phyloP scores from a whole-genome alignment of 176 grass and related monocot genomes.

The Oryza rufipogon region DNA sequence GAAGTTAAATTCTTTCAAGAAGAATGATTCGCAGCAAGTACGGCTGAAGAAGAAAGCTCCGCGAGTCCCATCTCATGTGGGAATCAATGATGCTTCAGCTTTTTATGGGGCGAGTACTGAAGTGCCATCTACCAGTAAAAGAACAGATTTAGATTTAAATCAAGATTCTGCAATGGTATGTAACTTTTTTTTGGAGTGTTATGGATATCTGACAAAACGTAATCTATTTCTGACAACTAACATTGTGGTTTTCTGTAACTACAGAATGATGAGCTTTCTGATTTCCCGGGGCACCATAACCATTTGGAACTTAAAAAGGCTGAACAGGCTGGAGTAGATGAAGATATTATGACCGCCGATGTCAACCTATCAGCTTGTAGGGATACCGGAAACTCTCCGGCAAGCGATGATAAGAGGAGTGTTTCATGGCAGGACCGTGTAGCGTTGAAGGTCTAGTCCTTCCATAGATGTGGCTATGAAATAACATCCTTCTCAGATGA shows the following conservation, averaged over 20 bases:
- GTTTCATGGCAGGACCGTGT: slow-evolving; percentile 71
- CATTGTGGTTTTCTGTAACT: background rate
- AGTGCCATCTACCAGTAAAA: slow-evolving; percentile 56
- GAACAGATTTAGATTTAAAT: slow-evolving; percentile 50
- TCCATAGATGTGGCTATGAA: background rate
- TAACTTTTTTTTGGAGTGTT: background rate
- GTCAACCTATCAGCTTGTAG: slow-evolving; percentile 55
- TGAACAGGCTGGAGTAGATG: slow-evolving; percentile 25
- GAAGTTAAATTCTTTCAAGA: slow-evolving; percentile 47
- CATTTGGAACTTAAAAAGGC: slow-evolving; percentile 23
- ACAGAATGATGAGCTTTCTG: slow-evolving; percentile 54
- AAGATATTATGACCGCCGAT: slow-evolving; percentile 39
- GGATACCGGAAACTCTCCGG: slow-evolving; percentile 48
- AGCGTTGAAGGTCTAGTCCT: slow-evolving; percentile 55
- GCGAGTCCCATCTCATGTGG: slow-evolving; percentile 15
- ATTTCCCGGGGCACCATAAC: slow-evolving; percentile 20
- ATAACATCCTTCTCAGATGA: slow-evolving; percentile 11
- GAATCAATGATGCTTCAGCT: background rate
- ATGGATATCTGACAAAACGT: slow-evolving; percentile 1
- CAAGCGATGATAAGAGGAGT: slow-evolving; percentile 66
- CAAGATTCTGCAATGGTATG: slow-evolving; percentile 59
- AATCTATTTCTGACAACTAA: background rate
- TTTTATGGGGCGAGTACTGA: background rate
- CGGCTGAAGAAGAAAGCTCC: slow-evolving; percentile 46
- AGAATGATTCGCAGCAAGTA: slow-evolving; percentile 27